Conservation (phyloP, 208 protist species). For the Borovskyia barvae region DNA sequence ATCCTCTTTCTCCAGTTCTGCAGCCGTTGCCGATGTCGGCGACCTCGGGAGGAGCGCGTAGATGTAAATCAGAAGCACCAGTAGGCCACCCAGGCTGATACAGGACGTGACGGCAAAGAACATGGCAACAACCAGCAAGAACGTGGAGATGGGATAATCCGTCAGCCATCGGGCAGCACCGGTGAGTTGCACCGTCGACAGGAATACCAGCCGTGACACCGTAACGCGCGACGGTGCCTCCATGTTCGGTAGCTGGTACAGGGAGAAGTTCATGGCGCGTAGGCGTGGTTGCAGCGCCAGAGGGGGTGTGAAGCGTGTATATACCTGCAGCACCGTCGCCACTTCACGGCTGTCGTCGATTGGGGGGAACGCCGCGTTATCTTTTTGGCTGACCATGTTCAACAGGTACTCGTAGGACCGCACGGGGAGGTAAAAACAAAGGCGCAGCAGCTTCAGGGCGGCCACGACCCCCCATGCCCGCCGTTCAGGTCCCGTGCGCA, state of each 20-base stretch:
- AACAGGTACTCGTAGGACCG: conserved; percentile 24
- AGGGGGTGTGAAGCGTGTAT: conserved; percentile 65
- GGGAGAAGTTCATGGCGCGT: conserved; percentile 75
- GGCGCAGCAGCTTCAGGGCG: conserved; percentile 6
- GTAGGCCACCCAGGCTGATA: not conserved
- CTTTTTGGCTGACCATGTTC: conserved; percentile 14
- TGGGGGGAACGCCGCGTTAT: conserved; percentile 36
- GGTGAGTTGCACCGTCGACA: conserved; percentile 50
- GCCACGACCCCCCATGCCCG: conserved; percentile 6
- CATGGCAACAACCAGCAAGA: conserved; percentile 24
- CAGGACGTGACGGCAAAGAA: conserved; percentile 16
- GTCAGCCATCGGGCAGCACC: conserved; percentile 53
- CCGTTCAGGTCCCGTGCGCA: conserved; percentile 32
- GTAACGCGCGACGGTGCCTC: conserved; percentile 23
- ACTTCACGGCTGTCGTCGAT: conserved; percentile 46
- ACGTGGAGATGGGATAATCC: conserved; percentile 45
- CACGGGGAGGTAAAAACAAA: conserved; percentile 38
- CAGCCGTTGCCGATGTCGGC: not conserved
- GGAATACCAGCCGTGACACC: conserved; percentile 50
- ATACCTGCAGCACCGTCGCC: conserved; percentile 50
- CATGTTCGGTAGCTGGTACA: conserved; percentile 38
- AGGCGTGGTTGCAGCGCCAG: conserved; percentile 48
- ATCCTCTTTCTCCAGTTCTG: not conserved
- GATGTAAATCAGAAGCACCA: not conserved
- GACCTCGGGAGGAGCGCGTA: conserved; percentile 22